Evolutionary conservation across 2,329 filamentous ascomycete genomes (phyloP).

Genomic region (Coniochaeta prunicola): DNA sequence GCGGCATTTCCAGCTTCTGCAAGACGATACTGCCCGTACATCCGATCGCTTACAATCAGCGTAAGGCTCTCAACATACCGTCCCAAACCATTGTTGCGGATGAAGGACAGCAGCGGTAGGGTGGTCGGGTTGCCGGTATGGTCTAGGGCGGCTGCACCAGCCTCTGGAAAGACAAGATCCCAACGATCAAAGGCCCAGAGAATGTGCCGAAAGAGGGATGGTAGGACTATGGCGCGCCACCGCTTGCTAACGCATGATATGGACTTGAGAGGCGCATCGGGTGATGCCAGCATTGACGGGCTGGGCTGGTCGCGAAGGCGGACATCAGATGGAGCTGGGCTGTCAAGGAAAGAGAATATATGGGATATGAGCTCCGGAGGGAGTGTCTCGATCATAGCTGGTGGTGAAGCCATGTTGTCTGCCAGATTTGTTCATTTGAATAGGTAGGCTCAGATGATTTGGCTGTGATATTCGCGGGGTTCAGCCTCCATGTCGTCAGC

Average conservation of each 20-base stretch:
- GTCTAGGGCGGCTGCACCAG: neutral
- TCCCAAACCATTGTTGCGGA: constrained; percentile 26
- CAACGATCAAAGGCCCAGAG: constrained; percentile 30
- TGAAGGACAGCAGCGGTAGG: constrained; percentile 31
- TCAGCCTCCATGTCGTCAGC: no score
- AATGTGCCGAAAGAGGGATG: constrained; percentile 50
- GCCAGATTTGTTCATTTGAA: neutral
- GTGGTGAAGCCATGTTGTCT: neutral
- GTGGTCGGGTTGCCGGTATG: constrained; percentile 17
- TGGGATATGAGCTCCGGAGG: constrained; percentile 55
- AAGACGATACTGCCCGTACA: constrained; percentile 4
- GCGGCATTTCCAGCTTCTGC: neutral
- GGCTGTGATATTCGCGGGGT: neutral
- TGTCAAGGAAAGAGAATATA: constrained; percentile 48
- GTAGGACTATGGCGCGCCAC: constrained; percentile 45
- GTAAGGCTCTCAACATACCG: constrained; percentile 34
- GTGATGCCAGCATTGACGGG: constrained; percentile 27
- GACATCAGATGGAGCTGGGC: constrained; percentile 37
- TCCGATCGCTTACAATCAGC: constrained; percentile 24
- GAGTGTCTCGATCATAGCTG: constrained; percentile 27
- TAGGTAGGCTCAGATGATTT: neutral
- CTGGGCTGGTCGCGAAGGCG: constrained; percentile 42
- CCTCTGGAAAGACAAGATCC: constrained; percentile 16
- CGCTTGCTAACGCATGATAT: constrained; percentile 44
- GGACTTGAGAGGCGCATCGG: constrained; percentile 41